These are phyloP conservation scores for Cadophora gregata DNA, from an alignment of 2,329 filamentous ascomycete species.

Conservation along the genomic window DNA sequence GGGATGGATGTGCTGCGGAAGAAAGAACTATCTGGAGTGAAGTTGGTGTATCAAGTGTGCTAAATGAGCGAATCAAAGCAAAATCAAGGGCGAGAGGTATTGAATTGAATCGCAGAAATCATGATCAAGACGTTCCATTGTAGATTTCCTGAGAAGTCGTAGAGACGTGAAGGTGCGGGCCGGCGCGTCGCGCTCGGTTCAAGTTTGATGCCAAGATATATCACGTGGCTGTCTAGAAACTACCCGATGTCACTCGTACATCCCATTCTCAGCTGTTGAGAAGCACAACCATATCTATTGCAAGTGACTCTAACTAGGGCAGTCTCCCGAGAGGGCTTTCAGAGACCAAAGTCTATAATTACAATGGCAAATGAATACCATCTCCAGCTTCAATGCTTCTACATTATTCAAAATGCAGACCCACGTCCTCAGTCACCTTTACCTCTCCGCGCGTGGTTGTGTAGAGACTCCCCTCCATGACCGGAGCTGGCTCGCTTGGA, in stretches of 20 bases:
- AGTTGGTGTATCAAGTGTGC: background rate
- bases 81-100: background rate
- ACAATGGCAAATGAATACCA: background rate
- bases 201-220: background rate
- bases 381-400: background rate
- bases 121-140: background rate
- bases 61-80: background rate
- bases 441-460: background rate
- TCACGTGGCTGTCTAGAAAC: background rate
- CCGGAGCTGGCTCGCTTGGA: background rate
- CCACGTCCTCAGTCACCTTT: background rate
- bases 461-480: background rate
- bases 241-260: background rate
- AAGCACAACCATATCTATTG: background rate
- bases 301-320: background rate
- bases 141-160: background rate
- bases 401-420: background rate
- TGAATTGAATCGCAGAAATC: background rate
- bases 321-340: background rate
- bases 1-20: background rate
- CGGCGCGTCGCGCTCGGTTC: background rate
- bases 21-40: background rate
- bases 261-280: background rate
- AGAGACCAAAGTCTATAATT: background rate
- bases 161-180: background rate